A percentile compares a stretch with the other conserved stretches of the same genome.
Evolutionary conservation across 805 yeast species (phyloP).

Genomic region (Candida multigemmis): DNA sequence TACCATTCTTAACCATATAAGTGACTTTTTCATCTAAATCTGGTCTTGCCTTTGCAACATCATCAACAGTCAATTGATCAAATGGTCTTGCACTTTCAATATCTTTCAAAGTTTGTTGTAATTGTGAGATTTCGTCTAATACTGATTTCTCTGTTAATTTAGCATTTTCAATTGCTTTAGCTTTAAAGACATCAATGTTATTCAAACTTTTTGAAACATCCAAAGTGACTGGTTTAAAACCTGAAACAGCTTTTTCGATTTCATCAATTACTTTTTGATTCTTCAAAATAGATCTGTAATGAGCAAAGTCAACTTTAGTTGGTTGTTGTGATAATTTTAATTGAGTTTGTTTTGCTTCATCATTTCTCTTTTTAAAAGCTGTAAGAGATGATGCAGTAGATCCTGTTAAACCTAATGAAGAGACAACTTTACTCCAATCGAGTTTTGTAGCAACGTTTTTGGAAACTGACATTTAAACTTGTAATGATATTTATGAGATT

Average conservation of each 20-base stretch:
- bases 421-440: slow-evolving; percentile 90
- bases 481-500: background rate
- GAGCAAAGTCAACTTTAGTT: slow-evolving; percentile 68
- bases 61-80: slow-evolving; percentile 93
- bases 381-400: slow-evolving; percentile 81
- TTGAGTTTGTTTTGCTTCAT: slow-evolving; percentile 86
- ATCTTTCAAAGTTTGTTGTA: slow-evolving; percentile 83
- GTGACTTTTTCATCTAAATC: slow-evolving; percentile 93
- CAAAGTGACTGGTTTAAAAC: slow-evolving; percentile 77
- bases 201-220: slow-evolving; percentile 85
- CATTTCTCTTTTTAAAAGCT: slow-evolving; percentile 96
- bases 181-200: slow-evolving; percentile 88
- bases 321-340: slow-evolving; percentile 65
- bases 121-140: slow-evolving; percentile 72
- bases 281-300: slow-evolving; percentile 74
- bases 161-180: slow-evolving; percentile 93
- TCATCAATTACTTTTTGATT: slow-evolving; percentile 73
- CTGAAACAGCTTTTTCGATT: slow-evolving; percentile 65
- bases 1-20: slow-evolving; percentile 92
- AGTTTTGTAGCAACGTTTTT: slow-evolving; percentile 73
- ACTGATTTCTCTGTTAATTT: slow-evolving; percentile 87
- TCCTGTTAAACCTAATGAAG: slow-evolving; percentile 88
- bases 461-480: slow-evolving; percentile 25
- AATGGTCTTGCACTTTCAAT: slow-evolving; percentile 97
- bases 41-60: slow-evolving; percentile 91